Conservation (phyloP, 2,329 filamentous ascomycete genomes). For the Capronia americana region DNA sequence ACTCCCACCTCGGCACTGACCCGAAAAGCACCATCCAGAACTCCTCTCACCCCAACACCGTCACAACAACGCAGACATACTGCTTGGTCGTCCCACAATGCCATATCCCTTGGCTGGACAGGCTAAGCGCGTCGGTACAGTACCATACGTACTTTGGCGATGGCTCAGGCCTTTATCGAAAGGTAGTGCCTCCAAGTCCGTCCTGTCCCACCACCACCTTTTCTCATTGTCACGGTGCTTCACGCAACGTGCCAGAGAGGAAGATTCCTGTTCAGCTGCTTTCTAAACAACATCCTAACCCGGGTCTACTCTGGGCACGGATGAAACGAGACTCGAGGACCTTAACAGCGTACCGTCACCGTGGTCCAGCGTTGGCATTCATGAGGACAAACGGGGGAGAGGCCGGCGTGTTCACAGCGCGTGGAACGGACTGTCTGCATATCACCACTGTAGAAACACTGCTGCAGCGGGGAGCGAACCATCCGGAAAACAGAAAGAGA, state of each 20-base stretch:
- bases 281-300: background rate
- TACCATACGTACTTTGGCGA: background rate
- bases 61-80: background rate
- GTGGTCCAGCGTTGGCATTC: background rate
- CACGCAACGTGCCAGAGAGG: constrained; percentile 26
- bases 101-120: background rate
- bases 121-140: background rate
- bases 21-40: background rate
- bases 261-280: background rate
- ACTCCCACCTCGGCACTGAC: background rate
- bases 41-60: background rate
- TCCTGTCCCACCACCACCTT: constrained; percentile 9
- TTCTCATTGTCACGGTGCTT: constrained; percentile 29
- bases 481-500: background rate
- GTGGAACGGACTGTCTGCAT: background rate
- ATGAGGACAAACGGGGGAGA: background rate
- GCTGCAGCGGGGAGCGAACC: background rate
- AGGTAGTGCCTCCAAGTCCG: background rate
- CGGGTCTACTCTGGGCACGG: background rate
- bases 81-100: no score
- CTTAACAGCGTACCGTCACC: background rate
- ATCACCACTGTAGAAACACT: background rate
- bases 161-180: background rate
- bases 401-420: background rate
- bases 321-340: background rate